These are phyloP conservation scores for Plasmodium ovale DNA, from an alignment of 169 alveolate species.

Conservation along the genomic window DNA sequence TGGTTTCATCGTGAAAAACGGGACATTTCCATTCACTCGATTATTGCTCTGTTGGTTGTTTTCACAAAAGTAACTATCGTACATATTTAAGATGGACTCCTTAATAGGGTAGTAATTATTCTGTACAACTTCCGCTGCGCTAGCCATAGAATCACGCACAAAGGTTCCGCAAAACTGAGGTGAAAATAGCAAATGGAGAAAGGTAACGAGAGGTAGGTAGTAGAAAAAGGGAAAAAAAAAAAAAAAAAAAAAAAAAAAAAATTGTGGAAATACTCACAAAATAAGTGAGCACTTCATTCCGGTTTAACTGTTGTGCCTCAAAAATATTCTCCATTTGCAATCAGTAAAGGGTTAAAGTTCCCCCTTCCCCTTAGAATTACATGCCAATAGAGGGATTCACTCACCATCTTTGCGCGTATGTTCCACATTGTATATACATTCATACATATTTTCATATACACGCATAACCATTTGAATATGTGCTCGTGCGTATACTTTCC, in stretches of 20 bases:
- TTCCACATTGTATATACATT: too few relatives aligned
- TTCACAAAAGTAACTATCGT: slow-evolving; percentile 63
- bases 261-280: neutral
- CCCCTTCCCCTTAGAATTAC: too few relatives aligned
- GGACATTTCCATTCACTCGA: slow-evolving; percentile 53
- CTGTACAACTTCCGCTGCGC: slow-evolving; percentile 53
- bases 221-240: neutral
- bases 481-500: neutral
- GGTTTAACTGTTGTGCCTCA: too few relatives aligned
- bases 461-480: too few relatives aligned
- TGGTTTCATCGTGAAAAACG: slow-evolving; percentile 40
- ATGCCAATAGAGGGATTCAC: too few relatives aligned
- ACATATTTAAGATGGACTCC: slow-evolving; percentile 35
- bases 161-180: slow-evolving; percentile 47
- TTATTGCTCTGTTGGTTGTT: slow-evolving; percentile 23
- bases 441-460: too few relatives aligned
- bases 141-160: slow-evolving; percentile 42
- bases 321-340: too few relatives aligned
- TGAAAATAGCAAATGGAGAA: neutral
- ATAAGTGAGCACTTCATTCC: neutral
- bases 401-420: neutral
- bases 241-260: neutral
- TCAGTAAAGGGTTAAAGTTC: too few relatives aligned
- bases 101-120: slow-evolving; percentile 61
- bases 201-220: too few relatives aligned